Percentiles rank a stretch among this genome's conserved stretches.
These are phyloP conservation scores for Ilex asprella DNA, from an alignment of 257 asterid species.

Conservation along the genomic window DNA sequence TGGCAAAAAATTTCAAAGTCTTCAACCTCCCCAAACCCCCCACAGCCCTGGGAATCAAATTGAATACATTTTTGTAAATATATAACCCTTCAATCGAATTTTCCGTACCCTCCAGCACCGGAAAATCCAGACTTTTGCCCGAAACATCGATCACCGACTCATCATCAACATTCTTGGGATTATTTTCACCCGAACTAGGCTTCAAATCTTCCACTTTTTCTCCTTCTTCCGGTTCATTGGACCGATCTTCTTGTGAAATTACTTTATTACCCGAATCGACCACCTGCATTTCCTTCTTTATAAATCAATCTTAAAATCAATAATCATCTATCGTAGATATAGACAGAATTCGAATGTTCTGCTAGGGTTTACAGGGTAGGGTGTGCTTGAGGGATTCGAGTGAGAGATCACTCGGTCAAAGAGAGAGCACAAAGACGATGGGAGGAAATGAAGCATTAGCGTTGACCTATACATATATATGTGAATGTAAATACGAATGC, in stretches of 20 bases:
- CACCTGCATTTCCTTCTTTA: not conserved
- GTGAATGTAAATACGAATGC: not conserved
- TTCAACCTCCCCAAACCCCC: conserved; percentile 59
- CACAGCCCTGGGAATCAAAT: conserved; percentile 56
- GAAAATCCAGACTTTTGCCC: conserved; percentile 55
- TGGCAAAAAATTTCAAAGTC: conserved; percentile 72
- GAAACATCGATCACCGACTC: conserved; percentile 54
- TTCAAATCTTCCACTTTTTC: conserved; percentile 19
- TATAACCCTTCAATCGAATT: conserved; percentile 49
- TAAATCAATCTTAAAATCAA: not conserved
- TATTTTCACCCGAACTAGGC: conserved; percentile 20
- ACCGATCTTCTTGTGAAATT: not conserved
- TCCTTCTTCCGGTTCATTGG: conserved; percentile 1
- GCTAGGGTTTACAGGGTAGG: not conserved
- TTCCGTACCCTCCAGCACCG: conserved; percentile 30
- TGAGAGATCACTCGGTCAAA: not conserved
- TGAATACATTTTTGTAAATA: conserved; percentile 68
- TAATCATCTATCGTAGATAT: not conserved
- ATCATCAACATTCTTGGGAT: conserved; percentile 16
- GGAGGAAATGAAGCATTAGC: not conserved
- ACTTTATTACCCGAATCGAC: not conserved
- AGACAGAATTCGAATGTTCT: not conserved
- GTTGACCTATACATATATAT: not conserved
- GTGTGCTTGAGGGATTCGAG: not conserved
- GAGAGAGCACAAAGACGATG: not conserved